Evolutionary conservation across 768 basidiomycete species (phyloP).

Genomic region (Strobilomyces dryophilus): DNA sequence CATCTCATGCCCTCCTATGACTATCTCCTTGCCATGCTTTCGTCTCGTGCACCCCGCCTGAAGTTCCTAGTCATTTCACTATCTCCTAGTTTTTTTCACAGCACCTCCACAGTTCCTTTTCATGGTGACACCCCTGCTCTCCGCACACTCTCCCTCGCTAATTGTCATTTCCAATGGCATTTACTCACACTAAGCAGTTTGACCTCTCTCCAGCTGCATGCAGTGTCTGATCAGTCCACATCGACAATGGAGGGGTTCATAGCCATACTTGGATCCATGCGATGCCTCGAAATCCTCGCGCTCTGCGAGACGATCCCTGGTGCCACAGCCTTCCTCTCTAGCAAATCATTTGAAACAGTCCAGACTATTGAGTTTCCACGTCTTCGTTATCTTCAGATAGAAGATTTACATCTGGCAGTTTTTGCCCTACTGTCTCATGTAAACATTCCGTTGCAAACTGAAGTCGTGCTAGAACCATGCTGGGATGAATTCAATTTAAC

Average conservation of each 20-base stretch:
- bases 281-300: too few relatives aligned
- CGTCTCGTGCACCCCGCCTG: background rate
- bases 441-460: too few relatives aligned
- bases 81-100: too few relatives aligned
- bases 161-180: too few relatives aligned
- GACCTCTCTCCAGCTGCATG: background rate
- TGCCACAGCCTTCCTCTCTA: too few relatives aligned
- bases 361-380: background rate
- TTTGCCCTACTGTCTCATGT: too few relatives aligned
- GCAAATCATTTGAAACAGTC: too few relatives aligned
- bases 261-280: background rate
- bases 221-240: background rate
- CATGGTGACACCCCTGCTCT: background rate
- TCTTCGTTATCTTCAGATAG: background rate
- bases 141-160: background rate
- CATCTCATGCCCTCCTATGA: background rate
- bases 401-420: too few relatives aligned
- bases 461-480: too few relatives aligned
- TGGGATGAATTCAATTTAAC: background rate
- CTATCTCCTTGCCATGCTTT: background rate
- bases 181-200: background rate
- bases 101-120: background rate
- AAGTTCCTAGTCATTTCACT: background rate
- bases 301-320: too few relatives aligned
- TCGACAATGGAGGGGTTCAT: background rate